Evolutionary conservation across 202 grass and related monocot species (phyloP).

Genomic region (Panicum hallii): DNA sequence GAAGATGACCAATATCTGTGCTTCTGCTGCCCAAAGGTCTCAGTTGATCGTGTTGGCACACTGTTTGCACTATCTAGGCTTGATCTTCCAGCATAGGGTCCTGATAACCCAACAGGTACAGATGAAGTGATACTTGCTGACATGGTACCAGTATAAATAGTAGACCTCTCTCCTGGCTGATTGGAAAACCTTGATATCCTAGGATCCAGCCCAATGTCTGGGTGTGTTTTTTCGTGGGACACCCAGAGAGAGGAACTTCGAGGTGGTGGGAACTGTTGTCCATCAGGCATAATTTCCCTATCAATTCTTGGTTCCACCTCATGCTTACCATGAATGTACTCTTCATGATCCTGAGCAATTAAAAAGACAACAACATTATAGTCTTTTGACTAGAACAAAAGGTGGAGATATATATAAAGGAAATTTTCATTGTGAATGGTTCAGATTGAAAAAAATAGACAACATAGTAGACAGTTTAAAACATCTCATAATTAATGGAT

Average conservation of each 20-base stretch:
- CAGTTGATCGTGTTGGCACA: slow-evolving; percentile 39
- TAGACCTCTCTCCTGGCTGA: slow-evolving; percentile 46
- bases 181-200: slow-evolving; percentile 59
- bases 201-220: slow-evolving; percentile 51
- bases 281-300: slow-evolving; percentile 59
- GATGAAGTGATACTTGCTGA: slow-evolving; percentile 51
- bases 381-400: background rate
- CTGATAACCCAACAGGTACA: slow-evolving; percentile 52
- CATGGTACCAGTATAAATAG: slow-evolving; percentile 43
- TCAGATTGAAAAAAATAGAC: background rate
- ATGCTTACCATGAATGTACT: slow-evolving; percentile 60
- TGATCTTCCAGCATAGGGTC: slow-evolving; percentile 55
- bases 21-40: slow-evolving; percentile 64
- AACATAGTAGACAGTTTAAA: slow-evolving; percentile 5
- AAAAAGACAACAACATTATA: slow-evolving; percentile 29
- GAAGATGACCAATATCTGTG: slow-evolving; percentile 68
- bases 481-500: slow-evolving; percentile 8
- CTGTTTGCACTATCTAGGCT: slow-evolving; percentile 43
- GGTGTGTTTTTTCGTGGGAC: slow-evolving; percentile 31
- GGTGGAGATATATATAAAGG: background rate
- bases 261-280: slow-evolving; percentile 41
- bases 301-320: slow-evolving; percentile 57
- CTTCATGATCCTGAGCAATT: slow-evolving; percentile 72
- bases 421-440: background rate
- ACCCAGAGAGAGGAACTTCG: slow-evolving; percentile 51